Evolutionary conservation across 345 rosid species (phyloP).

Genomic region (Acer negundo): DNA sequence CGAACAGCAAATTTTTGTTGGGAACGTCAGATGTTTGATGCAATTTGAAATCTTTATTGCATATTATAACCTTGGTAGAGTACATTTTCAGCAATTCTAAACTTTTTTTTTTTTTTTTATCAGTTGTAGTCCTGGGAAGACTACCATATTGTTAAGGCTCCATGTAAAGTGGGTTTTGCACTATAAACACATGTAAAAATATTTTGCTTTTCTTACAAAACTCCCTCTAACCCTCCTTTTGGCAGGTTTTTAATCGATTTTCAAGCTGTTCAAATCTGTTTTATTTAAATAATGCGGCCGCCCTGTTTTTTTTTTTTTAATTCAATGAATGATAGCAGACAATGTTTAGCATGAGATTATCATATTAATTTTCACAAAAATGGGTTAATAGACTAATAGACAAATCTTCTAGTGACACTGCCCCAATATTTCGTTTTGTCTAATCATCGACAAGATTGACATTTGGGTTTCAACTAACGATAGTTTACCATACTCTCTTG

Average conservation of each 20-base stretch:
- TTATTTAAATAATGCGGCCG: too few species aligned
- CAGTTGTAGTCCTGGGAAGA: neutral
- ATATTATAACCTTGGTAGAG: neutral
- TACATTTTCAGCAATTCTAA: neutral
- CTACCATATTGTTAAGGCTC: neutral
- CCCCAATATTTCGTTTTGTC: neutral
- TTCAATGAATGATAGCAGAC: neutral
- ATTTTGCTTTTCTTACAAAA: neutral
- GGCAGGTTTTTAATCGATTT: neutral
- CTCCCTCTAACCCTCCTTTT: neutral
- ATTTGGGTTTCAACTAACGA: slow-evolving; percentile 18
- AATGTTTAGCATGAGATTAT: too few species aligned
- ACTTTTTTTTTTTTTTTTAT: neutral
- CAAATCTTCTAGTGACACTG: neutral
- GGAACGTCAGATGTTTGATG: too few species aligned
- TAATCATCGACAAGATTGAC: slow-evolving; percentile 12
- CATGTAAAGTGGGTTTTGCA: too few species aligned
- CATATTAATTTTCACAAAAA: too few species aligned
- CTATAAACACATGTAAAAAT: neutral
- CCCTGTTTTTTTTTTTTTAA: neutral
- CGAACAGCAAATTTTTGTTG: neutral
- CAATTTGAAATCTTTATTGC: neutral
- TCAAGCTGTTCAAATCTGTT: too few species aligned
- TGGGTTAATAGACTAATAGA: neutral
- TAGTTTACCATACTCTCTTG: slow-evolving; percentile 18